phyloP scores from a whole-genome alignment of 352 stramenopile species.

The Phytophthora lateralis region DNA sequence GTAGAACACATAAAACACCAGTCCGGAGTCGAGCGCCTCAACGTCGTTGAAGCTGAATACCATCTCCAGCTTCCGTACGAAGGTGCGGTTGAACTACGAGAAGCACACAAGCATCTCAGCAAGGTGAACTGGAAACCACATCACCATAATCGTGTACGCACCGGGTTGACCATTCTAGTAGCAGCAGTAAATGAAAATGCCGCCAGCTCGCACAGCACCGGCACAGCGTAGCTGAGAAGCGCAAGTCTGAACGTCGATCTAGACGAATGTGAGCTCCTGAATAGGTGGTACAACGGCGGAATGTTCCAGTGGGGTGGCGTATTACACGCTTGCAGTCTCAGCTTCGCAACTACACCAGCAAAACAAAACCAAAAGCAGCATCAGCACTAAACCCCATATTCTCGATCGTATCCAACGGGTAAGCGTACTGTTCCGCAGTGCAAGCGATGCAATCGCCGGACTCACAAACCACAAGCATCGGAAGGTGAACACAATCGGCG shows the following conservation, averaged over 20 bases:
- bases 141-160: slow-evolving; percentile 34
- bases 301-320: slow-evolving; percentile 87
- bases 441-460: slow-evolving; percentile 68
- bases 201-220: slow-evolving; percentile 80
- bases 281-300: slow-evolving; percentile 77
- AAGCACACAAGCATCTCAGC: slow-evolving; percentile 11
- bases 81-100: slow-evolving; percentile 82
- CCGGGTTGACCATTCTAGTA: slow-evolving; percentile 88
- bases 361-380: slow-evolving; percentile 8
- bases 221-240: slow-evolving; percentile 83
- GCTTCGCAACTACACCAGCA: slow-evolving; percentile 57
- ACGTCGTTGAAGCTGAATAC: slow-evolving; percentile 90
- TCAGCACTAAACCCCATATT: slow-evolving; percentile 2
- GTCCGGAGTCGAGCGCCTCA: slow-evolving; percentile 80
- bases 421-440: slow-evolving; percentile 72
- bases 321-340: slow-evolving; percentile 76
- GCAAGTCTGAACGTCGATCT: slow-evolving; percentile 77
- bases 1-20: slow-evolving; percentile 91
- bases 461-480: slow-evolving; percentile 78
- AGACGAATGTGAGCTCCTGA: slow-evolving; percentile 79
- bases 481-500: slow-evolving; percentile 58
- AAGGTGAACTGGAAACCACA: neutral
- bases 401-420: neutral
- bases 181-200: slow-evolving; percentile 87
- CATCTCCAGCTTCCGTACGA: slow-evolving; percentile 86